Base-by-base conservation (phyloP, 208 protist genomes). In the Leishmania aethiopica region DNA sequence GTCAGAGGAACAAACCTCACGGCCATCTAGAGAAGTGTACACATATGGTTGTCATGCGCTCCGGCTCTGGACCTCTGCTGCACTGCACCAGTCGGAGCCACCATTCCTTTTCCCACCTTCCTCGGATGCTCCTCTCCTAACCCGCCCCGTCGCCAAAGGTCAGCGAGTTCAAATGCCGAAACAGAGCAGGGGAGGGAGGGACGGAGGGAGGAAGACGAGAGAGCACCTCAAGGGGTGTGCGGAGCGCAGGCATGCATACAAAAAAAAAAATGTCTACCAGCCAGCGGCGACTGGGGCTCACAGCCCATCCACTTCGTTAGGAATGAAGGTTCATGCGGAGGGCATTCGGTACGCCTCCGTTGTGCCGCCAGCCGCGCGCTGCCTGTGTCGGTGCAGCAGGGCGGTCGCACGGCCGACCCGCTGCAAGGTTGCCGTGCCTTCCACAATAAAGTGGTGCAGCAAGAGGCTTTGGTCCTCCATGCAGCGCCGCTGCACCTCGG, bases 391-490 rank as follows among this genome's bases (percentile, higher is more conserved):
- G 70, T 55, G 55, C 47, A n/a, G 62, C 32, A 47, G n/a, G 47
- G 28, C 40, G 75, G 15, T 64, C 19, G 10, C 3, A 19, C 57
- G 37, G 67, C 75, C 53, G 69, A 13, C 47, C 19, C 75, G 81
- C 67, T 80, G 77, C 62, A 89, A 53, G 28, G 75, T 17, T 4
- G 71, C 78, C 28, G 86, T 89, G 62, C 86, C 86, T 53, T 89
- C 82, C 1, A 89, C 66, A 22, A 89, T 67, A 49, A 89, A 89
- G 49, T 59, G 51, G 77, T 86, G 86, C 74, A 89, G 82, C 53
- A 86, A 69, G 35, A 47, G 51, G 60, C 81, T 89, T 60, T 84
- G 82, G 45, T 80, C 82, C 79, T 85, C 78, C 76, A 85, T 82
- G 75, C 83, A 86, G 25, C 83, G 75, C 32, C 83, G 83, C 78